A percentile compares a stretch with the other conserved stretches of the same genome.
Evolutionary conservation across 805 yeast species (phyloP).

Genomic region (Ogataea trehalophila): DNA sequence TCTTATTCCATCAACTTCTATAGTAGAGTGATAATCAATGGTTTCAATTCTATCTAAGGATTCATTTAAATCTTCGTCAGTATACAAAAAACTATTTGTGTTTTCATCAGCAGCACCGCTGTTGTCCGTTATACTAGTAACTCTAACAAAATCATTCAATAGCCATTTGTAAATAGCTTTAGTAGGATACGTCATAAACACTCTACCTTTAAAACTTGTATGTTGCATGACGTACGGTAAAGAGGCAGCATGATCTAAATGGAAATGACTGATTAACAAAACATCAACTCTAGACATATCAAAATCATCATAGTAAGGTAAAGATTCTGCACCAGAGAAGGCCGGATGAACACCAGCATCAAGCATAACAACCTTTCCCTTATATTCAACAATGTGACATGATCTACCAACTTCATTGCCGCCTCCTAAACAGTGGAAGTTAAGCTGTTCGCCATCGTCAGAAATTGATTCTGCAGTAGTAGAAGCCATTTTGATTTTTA

Average conservation of each 20-base stretch:
- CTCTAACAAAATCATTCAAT: slow-evolving; percentile 88
- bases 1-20: slow-evolving; percentile 89
- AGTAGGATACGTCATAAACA: slow-evolving; percentile 98
- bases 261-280: slow-evolving; percentile 88
- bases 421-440: slow-evolving; percentile 92
- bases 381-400: slow-evolving; percentile 87
- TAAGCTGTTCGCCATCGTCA: slow-evolving; percentile 34
- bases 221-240: slow-evolving; percentile 97
- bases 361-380: slow-evolving; percentile 91
- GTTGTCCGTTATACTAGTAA: slow-evolving; percentile 56
- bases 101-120: slow-evolving; percentile 40
- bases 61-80: slow-evolving; percentile 83
- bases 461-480: slow-evolving; percentile 10
- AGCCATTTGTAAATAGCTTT: slow-evolving; percentile 97
- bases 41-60: slow-evolving; percentile 91
- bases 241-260: slow-evolving; percentile 96
- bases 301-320: slow-evolving; percentile 94
- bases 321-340: slow-evolving; percentile 76
- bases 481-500: neutral
- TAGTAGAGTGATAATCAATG: slow-evolving; percentile 90
- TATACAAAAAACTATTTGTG: slow-evolving; percentile 48
- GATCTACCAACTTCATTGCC: slow-evolving; percentile 97
- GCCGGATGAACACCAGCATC: slow-evolving; percentile 99
- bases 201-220: slow-evolving; percentile 90
- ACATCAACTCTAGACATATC: slow-evolving; percentile 86